These are phyloP conservation scores for Hyphodiscus hymeniophilus DNA, from an alignment of 495 filamentous ascomycete genomes.

Conservation along the genomic window DNA sequence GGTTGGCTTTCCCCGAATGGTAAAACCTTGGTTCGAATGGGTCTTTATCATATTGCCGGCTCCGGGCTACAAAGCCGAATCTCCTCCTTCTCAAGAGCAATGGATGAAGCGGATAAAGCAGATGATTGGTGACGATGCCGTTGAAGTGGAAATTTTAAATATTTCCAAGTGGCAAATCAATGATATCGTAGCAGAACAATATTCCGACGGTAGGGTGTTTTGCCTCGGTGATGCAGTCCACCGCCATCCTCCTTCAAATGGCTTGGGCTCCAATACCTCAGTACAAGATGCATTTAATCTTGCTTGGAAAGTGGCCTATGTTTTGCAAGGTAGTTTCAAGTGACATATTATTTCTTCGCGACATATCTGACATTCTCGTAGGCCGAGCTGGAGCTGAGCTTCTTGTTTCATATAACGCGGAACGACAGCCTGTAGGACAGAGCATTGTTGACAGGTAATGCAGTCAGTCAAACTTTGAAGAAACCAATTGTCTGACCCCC, in stretches of 20 bases:
- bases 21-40: slow-evolving; percentile 37
- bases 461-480: neutral
- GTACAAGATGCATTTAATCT: slow-evolving; percentile 41
- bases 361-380: neutral
- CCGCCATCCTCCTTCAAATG: slow-evolving; percentile 38
- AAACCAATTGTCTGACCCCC: neutral
- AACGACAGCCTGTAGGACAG: slow-evolving; percentile 35
- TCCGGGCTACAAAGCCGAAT: slow-evolving; percentile 22
- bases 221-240: slow-evolving; percentile 38
- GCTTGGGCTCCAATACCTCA: slow-evolving; percentile 39
- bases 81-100: slow-evolving; percentile 26
- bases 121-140: slow-evolving; percentile 42
- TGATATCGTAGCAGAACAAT: slow-evolving; percentile 33
- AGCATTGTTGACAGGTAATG: slow-evolving; percentile 25
- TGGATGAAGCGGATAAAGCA: slow-evolving; percentile 33
- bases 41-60: slow-evolving; percentile 31
- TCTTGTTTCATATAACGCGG: slow-evolving; percentile 24
- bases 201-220: slow-evolving; percentile 33
- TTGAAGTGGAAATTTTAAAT: slow-evolving; percentile 26
- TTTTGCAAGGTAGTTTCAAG: slow-evolving; percentile 28
- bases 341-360: neutral
- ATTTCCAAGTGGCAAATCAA: slow-evolving; percentile 35
- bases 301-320: slow-evolving; percentile 38
- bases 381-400: slow-evolving; percentile 10
- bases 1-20: slow-evolving; percentile 31